Base-by-base conservation (phyloP, 192 early-diverging fungal species). In the Coemansia erecta region DNA sequence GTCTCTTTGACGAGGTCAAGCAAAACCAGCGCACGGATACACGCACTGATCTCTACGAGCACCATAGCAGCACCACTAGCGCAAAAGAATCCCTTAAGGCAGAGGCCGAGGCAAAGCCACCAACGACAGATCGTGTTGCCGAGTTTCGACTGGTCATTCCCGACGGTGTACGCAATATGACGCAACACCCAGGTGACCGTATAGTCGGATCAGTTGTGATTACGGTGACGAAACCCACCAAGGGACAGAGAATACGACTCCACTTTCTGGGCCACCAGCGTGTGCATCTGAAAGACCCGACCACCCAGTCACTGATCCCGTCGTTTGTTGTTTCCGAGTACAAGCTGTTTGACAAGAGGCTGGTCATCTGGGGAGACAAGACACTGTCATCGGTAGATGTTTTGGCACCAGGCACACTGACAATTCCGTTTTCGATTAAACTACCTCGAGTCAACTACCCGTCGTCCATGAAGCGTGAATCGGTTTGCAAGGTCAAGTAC, bases 171-270 rank as follows among this genome's bases (percentile, higher is more conserved):
- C 66, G 73, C 53, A 65, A 65, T 21, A 69, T 63, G 62, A 59
- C 66, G 28, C 66, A 75, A 51, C 60, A 69, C 26, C 66, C 73
- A 0, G 63, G 51, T 21, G 60, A 56, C 48, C 52, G 46, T 2
- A 67, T 75, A 19, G 66, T 69, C 4, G 73, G 73, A 12, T 68
- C 66, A 2, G 73, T 69, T 3, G 63, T 63, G 3, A 28, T 75
- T 24, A 75, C 73, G 2, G 63, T 75, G n/a, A 75, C 73, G 4
- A 75, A 69, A 42, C 60, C 73, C 1, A 75, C 73, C 5, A 56
- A 53, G 40, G 63, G 60, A 4, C 59, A 43, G 42, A 44, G 73
- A n/a, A 66, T 75, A 44, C 58, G 21, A 1, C 37, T 75, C 13
- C 22, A 33, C 40, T 75, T 75, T 39, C 7, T 61, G 42, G 73